phyloP scores from a whole-genome alignment of 306 rosid genomes.

The Astragalus membranaceus region DNA sequence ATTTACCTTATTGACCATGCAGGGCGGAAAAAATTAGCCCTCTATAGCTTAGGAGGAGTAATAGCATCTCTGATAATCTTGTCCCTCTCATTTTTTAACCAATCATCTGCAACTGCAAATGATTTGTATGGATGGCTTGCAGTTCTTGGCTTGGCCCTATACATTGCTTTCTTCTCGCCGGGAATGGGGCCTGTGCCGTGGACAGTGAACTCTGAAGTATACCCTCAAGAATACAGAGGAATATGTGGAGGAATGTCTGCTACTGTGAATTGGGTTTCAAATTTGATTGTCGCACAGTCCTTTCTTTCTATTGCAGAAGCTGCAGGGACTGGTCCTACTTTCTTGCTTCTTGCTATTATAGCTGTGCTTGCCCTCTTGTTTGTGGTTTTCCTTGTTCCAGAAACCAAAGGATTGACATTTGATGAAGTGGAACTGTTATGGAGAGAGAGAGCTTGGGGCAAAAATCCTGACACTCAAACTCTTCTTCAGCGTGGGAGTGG shows the following conservation, averaged over 20 bases:
- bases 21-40: constrained; percentile 65
- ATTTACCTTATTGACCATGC: constrained; percentile 75
- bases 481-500: constrained; percentile 41
- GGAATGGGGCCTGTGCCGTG: constrained; percentile 98
- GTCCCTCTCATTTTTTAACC: constrained; percentile 42
- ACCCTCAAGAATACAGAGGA: constrained; percentile 79
- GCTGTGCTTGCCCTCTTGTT: constrained; percentile 59
- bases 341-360: constrained; percentile 62
- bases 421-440: constrained; percentile 88
- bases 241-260: constrained; percentile 94
- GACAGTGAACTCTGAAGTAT: constrained; percentile 89
- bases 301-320: constrained; percentile 69
- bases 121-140: constrained; percentile 65
- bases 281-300: constrained; percentile 67
- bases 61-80: constrained; percentile 54
- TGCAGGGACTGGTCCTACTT: constrained; percentile 66
- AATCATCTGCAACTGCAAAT: constrained; percentile 35
- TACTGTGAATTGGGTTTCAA: constrained; percentile 84
- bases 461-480: constrained; percentile 30
- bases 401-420: constrained; percentile 83
- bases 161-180: constrained; percentile 70
- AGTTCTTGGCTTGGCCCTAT: constrained; percentile 58
- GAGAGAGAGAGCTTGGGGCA: constrained; percentile 78
- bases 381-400: constrained; percentile 58
- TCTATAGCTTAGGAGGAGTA: constrained; percentile 72